These are phyloP conservation scores for Heliosperma pusillum DNA, from an alignment of 148 eudicot species.

Conservation along the genomic window DNA sequence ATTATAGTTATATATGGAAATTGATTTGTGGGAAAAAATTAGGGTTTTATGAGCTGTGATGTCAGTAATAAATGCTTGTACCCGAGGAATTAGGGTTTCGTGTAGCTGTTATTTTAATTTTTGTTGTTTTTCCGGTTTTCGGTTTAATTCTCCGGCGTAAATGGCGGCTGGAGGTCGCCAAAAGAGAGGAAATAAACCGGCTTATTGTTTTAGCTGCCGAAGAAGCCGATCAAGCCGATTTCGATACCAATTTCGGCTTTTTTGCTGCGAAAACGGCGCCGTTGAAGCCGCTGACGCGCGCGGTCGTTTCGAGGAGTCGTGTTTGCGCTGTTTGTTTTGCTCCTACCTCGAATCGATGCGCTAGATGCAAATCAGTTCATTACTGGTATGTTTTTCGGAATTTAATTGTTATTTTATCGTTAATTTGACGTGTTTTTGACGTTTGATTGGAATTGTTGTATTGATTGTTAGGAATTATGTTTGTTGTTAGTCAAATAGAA, in stretches of 20 bases:
- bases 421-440: neutral
- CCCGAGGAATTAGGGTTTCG: conserved; percentile 72
- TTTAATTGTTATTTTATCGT: neutral
- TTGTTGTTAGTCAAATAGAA: neutral
- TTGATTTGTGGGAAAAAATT: neutral
- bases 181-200: conserved; percentile 65
- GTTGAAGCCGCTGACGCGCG: neutral
- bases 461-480: neutral
- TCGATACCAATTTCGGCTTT: conserved; percentile 40
- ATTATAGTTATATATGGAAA: neutral
- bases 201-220: conserved; percentile 57
- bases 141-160: conserved; percentile 51
- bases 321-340: conserved; percentile 57
- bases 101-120: conserved; percentile 31
- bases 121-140: conserved; percentile 34
- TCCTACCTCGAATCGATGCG: conserved; percentile 56
- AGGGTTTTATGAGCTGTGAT: conserved; percentile 42
- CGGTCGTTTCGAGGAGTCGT: conserved; percentile 26
- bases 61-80: conserved; percentile 54
- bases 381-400: conserved; percentile 56
- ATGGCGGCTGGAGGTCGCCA: conserved; percentile 55
- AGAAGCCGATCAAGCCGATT: conserved; percentile 67
- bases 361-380: conserved; percentile 64
- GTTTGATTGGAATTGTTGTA: neutral
- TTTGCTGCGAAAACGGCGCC: neutral